Evolutionary conservation across 2,329 filamentous ascomycete species (phyloP), one percentile per base, ranked within the genome.

Genomic region (Diplodia scrobiculata): DNA sequence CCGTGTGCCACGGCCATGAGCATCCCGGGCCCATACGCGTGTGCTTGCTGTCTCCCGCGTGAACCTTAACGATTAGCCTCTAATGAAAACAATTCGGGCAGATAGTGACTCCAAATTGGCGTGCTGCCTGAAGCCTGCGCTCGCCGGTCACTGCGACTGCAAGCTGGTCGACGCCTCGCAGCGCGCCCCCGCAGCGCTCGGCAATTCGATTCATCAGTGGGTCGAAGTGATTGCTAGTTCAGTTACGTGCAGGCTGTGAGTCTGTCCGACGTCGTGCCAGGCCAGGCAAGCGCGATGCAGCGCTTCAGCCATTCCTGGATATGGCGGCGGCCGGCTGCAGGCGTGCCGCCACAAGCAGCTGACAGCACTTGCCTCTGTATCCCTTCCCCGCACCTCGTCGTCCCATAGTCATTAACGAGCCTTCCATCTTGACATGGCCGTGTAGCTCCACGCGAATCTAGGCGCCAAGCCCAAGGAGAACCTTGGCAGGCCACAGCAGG

Each of bases 41-140:
- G 29, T 25, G 52, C 36, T 19, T 6, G 21, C 34, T 58, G 36
- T 36, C 54, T 45, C 54, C 54, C 25, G 19, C n/a, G 25, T 6
- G 25, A 60, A 60, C 38, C 55, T 60, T 60, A 60, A 48, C 25
- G 5, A 9, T 17, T 58, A 58, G 36, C 7, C 38, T 60, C 34
- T 48, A 4, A 32, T n/a, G 25, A 36, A 11, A 7, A 36, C 7
- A 36, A 6, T 10, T 10, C 34, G 34, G 34, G 34, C 34, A 36
- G 34, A 17, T 45, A 17, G 41, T 45, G 41, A 10, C 29, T 32
- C 29, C 29, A 32, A 32, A 32, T 1, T 5, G 7, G 29, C 5
- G 29, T 32, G 34, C 34, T 11, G 34, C 34, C 34, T 36, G 34
- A 3, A 36, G 29, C 5, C 25, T 25, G 25, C 25, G 25, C 25